Base-by-base conservation (phyloP, 2,329 filamentous ascomycete genomes). In the Alternaria consortialis region DNA sequence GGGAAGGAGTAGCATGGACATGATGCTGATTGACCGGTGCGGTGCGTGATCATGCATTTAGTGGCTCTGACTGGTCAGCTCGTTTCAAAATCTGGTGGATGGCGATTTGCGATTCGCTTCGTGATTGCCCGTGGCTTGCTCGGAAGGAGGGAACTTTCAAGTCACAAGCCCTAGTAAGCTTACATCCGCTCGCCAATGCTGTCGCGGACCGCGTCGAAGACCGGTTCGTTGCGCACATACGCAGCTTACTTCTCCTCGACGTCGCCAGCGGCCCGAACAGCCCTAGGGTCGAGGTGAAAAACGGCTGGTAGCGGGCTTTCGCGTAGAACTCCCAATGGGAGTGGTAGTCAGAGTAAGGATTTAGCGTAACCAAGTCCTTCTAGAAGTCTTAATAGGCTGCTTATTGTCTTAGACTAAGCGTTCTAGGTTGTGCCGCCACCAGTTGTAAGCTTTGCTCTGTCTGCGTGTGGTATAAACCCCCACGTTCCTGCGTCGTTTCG, bases 151-250 rank as follows among this genome's bases (percentile, higher is more conserved):
- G 27, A 42, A 23, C 27, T 31, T 32, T 34, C 27, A 34, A 32
- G 52, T 61, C 58, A 62, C 54, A 58, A 57, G 58, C 52, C 32
- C 50, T 39, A 56, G 62, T 64, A 58, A 64, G 59, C 62, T 62
- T 54, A 64, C 58, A 59, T 53, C 36, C 54, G 47, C 58, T 62
- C 55, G 58, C 39, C 42, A 60, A 40, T 31, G 37, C 29, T 25
- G 29, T 44, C 29, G 52, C 56, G 56, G 47, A 60, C 60, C 56
- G 56, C 57, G 46, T 37, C 47, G 20, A 48, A 32, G 13, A 55
- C 46, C 42, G 34, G 47, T 56, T 60, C 32, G 13, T 20, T 51
- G 36, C 40, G 37, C 52, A 47, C 25, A 36, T 36, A 48, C 36
- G 51, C 36, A 44, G 56, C 53, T 56, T 44, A 59, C 39, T 25